Evolutionary conservation across 2,329 filamentous ascomycete genomes (phyloP).

Genomic region (Trichoderma gracile): DNA sequence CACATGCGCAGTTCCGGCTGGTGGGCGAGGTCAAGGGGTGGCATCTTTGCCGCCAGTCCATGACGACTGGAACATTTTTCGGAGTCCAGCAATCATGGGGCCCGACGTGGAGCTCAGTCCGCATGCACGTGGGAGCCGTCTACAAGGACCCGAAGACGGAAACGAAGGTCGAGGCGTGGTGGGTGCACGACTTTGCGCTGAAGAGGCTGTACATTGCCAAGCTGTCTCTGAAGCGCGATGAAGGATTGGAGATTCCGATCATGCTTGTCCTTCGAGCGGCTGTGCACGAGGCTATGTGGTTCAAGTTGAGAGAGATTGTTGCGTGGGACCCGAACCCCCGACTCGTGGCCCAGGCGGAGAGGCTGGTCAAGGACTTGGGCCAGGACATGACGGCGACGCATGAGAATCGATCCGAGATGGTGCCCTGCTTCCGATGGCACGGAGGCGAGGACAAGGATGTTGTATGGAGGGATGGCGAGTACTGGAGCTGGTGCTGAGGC

Average conservation of each 20-base stretch:
- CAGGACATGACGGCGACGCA: slow-evolving; percentile 36
- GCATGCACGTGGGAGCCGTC: too few relatives aligned
- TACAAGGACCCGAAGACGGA: too few relatives aligned
- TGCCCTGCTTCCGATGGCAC: slow-evolving; percentile 42
- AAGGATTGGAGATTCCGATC: slow-evolving; percentile 29
- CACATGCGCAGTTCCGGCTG: too few relatives aligned
- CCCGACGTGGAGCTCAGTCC: too few relatives aligned
- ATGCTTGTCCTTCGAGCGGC: slow-evolving; percentile 38
- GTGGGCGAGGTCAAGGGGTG: too few relatives aligned
- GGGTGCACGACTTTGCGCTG: too few relatives aligned
- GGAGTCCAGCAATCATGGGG: too few relatives aligned
- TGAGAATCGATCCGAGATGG: slow-evolving; percentile 37
- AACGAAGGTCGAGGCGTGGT: too few relatives aligned
- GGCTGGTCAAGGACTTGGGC: slow-evolving; percentile 42
- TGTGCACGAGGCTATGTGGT: slow-evolving; percentile 37
- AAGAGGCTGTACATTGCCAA: too few relatives aligned
- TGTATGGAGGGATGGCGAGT: slow-evolving; percentile 36
- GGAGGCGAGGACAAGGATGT: slow-evolving; percentile 32
- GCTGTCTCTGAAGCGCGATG: too few relatives aligned
- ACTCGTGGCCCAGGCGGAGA: slow-evolving; percentile 34
- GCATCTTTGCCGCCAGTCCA: too few relatives aligned
- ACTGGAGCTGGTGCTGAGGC: slow-evolving; percentile 32
- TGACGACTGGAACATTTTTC: too few relatives aligned
- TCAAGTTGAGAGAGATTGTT: slow-evolving; percentile 39
- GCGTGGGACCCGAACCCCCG: slow-evolving; percentile 41